Conservation (phyloP, 805 yeast species). For the Starmerella ratchasimensis region DNA sequence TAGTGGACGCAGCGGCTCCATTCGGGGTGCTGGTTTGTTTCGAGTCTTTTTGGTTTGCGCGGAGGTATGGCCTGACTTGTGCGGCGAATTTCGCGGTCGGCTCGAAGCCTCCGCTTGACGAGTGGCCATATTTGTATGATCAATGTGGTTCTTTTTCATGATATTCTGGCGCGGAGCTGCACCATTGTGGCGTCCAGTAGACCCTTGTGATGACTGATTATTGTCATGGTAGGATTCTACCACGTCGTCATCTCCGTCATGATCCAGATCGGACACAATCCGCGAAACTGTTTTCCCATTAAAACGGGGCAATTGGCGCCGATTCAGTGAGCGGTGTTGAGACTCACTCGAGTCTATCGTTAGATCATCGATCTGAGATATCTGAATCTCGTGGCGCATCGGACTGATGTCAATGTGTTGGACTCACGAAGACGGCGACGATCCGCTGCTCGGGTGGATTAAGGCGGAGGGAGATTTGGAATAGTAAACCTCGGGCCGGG, state of each 20-base stretch:
- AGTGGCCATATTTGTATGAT: too few relatives aligned
- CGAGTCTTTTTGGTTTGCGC: background rate
- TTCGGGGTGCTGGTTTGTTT: too few relatives aligned
- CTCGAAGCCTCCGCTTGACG: background rate
- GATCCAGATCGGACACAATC: background rate
- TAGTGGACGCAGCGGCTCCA: conserved; percentile 6
- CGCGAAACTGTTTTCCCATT: background rate
- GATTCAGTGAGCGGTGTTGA: background rate
- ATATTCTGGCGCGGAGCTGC: too few relatives aligned
- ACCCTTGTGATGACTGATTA: too few relatives aligned
- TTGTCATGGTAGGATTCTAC: too few relatives aligned
- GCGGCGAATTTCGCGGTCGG: background rate
- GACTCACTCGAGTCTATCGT: background rate
- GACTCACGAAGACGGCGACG: too few relatives aligned
- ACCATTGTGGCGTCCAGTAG: too few relatives aligned
- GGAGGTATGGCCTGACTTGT: background rate
- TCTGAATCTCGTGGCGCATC: background rate
- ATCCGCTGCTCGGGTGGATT: too few relatives aligned
- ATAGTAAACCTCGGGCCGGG: too few relatives aligned
- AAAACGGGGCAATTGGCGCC: background rate
- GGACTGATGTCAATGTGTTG: too few relatives aligned
- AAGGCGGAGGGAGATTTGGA: too few relatives aligned
- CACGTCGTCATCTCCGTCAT: background rate
- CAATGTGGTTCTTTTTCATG: too few relatives aligned
- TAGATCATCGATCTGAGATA: background rate